Percentiles rank a stretch among this genome's conserved stretches.
Conservation (phyloP, 2,329 filamentous ascomycete genomes). For the Colletotrichum chrysophilum region DNA sequence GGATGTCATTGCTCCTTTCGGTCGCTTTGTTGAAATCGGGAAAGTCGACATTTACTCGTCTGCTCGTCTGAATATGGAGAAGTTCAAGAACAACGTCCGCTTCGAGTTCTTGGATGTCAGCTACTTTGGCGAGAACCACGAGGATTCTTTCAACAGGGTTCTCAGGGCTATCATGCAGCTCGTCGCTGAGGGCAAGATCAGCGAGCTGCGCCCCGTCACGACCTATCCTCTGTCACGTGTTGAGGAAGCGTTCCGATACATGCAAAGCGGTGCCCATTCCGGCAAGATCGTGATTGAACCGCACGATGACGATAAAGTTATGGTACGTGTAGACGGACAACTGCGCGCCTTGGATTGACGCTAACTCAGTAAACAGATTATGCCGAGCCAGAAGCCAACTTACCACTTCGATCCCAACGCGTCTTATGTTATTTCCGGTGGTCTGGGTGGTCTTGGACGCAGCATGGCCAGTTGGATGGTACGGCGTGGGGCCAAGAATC, state of each 20-base stretch:
- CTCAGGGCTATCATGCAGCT: neutral
- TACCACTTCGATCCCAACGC: neutral
- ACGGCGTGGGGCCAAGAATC: constrained; percentile 27
- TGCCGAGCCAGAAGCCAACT: neutral
- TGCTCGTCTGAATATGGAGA: constrained; percentile 49
- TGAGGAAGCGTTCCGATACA: constrained; percentile 36
- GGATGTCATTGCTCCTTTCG: constrained; percentile 47
- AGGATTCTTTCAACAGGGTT: neutral
- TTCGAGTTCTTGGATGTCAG: constrained; percentile 49
- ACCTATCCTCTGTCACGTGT: constrained; percentile 25
- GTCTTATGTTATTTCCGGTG: constrained; percentile 1
- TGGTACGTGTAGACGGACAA: neutral
- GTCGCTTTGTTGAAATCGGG: constrained; percentile 51
- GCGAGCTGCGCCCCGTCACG: constrained; percentile 26
- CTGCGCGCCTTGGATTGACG: neutral
- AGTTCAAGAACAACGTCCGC: constrained; percentile 48
- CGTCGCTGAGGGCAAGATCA: neutral
- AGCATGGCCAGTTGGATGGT: constrained; percentile 26
- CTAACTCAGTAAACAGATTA: neutral
- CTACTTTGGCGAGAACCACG: neutral
- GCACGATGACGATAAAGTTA: neutral
- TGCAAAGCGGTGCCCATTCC: constrained; percentile 39
- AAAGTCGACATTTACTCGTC: constrained; percentile 42
- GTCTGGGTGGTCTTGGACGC: constrained; percentile 29
- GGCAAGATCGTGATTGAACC: constrained; percentile 38